Base-by-base conservation (phyloP, 108 stramenopile species). In the Pelagomonas calceolata region DNA sequence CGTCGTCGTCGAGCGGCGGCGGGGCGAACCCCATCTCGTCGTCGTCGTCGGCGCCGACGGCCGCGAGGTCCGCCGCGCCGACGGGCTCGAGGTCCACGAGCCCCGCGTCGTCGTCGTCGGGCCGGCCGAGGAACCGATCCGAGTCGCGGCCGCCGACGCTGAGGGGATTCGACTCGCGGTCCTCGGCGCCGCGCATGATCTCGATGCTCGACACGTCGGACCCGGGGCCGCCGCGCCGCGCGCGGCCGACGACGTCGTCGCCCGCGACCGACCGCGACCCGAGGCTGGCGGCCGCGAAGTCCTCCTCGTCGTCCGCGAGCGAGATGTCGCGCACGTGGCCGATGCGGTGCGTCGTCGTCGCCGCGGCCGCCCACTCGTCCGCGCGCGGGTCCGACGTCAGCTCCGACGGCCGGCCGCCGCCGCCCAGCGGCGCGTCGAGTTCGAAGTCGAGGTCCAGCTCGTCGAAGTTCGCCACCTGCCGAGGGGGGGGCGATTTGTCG, bases 281-380 rank as follows among this genome's bases (percentile, higher is more conserved):
- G 39, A 12, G 12, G 9, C 39, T 12, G 39, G 39, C 39, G 39
- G 12, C 9, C 39, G 39, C 5, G 39, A 10, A 5, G 33, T 67
- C 66, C 29, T 26, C 66, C 66, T 67, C 66, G 34, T 32, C 15
- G 34, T 30, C 66, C 0, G 34, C 32, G 33, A 67, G 32, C 26
- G 66, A 67, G 34, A 32, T 67, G 33, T 67, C 39, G 39, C 39
- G 39, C 39, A 12, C 39, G 39, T 43, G 5, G 39, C 39, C 39
- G 39, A 43, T 5, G 39, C 12, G 5, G 9, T 43, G 39, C 39
- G 39, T 43, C 39, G 39, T 43, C 26, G 77, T 32, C 30, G 77
- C 79, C 31, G 74, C 73, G 34, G 68, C 70, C 67, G 75, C 43
- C 79, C 79, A 79, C 34, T 68, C 34, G 69, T 79, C 79, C 51